Evolutionary conservation across 768 basidiomycete species (phyloP), one percentile per base, ranked within the genome.

Genomic region (Mycena kentingensis): DNA sequence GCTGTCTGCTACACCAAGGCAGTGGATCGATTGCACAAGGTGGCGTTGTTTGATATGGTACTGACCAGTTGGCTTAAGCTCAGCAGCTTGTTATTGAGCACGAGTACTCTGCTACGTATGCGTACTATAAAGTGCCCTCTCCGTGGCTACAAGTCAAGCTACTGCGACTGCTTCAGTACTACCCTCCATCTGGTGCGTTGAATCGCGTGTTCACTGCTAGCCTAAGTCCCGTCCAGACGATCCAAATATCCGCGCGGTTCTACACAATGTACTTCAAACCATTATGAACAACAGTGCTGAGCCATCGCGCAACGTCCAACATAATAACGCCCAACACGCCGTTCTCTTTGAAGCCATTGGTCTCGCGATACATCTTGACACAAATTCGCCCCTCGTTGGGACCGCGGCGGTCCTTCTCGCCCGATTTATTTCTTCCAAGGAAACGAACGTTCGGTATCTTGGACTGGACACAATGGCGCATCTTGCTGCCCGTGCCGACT

Each of bases 91-190:
- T 98, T 16, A 88, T 98, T 57, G 91, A 94, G 60, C 87, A 88
- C 55, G 92, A 98, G 65, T 96, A 89, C 64, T 75, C 86, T 7
- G 78, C 88, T 29, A 88, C 91, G 44, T 99, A 99, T 66, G 81
- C 94, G 16, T 99, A 99, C 68, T 99, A 99, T 73, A 93, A 94
- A 73, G 93, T 98, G 2, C 96, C 96, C 19, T 90, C 90, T 21
- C 96, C 96, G 1, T 98, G 96, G 97, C 75, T 98, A 28, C 96
- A 98, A 72, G 93, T 98, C 58, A 97, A 98, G 68, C 80, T 99
- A 3, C 77, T 99, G 13, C 87, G 93, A 21, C 69, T 99, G 15
- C 69, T 99, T 31, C 97, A 98, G 68, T 96, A 97, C 68, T 98
- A 98, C 66, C 87, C 96, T 6, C 92, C 97, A 3, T 87, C 96